Conservation (phyloP, 768 basidiomycete genomes). For the Kwoniella dejecticola region DNA sequence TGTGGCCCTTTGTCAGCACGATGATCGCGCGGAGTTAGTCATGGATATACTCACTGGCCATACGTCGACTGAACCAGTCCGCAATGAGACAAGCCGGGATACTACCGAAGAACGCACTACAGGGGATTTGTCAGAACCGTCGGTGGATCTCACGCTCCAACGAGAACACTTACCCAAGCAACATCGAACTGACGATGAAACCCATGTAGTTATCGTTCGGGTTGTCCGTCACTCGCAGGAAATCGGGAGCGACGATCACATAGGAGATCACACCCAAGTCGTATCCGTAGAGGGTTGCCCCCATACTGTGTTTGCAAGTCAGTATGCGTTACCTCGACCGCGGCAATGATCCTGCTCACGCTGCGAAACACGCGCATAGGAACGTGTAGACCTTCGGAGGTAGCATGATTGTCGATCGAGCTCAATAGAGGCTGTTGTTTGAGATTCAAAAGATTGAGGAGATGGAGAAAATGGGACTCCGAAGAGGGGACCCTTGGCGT, state of each 20-base stretch:
- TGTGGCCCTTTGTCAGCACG: constrained; percentile 1
- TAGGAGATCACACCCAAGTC: constrained; percentile 52
- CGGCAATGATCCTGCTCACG: constrained; percentile 26
- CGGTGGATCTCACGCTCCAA: background rate
- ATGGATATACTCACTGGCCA: constrained; percentile 8
- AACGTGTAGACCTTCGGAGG: constrained; percentile 44
- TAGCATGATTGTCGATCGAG: constrained; percentile 15
- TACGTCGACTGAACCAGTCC: constrained; percentile 55
- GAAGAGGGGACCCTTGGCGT: constrained; percentile 1
- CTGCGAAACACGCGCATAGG: constrained; percentile 46
- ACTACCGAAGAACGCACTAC: constrained; percentile 52
- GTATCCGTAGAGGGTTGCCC: constrained; percentile 45
- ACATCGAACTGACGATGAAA: constrained; percentile 47
- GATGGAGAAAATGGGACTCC: constrained; percentile 3
- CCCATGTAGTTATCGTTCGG: constrained; percentile 38
- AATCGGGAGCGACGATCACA: constrained; percentile 46
- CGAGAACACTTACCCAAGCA: constrained; percentile 37
- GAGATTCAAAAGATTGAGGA: background rate
- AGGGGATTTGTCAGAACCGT: background rate
- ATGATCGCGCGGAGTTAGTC: constrained; percentile 57
- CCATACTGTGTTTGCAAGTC: constrained; percentile 17
- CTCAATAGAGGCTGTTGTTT: too few relatives aligned
- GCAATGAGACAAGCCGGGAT: constrained; percentile 55
- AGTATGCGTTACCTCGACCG: background rate
- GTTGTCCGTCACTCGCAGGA: constrained; percentile 28